Conservation (phyloP, 1,284 basidiomycete genomes). For the Phaffia rhodozyma region DNA sequence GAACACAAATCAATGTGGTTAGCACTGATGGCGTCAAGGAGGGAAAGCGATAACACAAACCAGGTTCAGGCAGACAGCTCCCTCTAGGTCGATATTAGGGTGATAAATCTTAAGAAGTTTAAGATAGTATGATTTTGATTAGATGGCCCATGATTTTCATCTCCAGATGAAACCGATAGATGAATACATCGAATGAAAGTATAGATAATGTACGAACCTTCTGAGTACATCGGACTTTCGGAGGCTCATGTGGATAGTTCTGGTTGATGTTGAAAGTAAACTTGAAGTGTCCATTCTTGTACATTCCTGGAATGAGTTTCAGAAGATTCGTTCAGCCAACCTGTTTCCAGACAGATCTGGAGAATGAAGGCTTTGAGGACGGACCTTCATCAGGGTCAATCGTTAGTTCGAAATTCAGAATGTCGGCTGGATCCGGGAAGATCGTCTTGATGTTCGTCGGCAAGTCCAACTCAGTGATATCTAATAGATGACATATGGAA, state of each 20-base stretch:
- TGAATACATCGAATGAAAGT: not conserved
- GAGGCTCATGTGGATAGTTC: slow-evolving; percentile 98
- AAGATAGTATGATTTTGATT: not conserved
- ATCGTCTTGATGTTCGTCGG: slow-evolving; percentile 91
- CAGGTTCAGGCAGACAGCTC: slow-evolving; percentile 68
- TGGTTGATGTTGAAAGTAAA: slow-evolving; percentile 94
- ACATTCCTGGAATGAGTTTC: slow-evolving; percentile 60
- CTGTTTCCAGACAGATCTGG: slow-evolving; percentile 16
- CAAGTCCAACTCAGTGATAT: slow-evolving; percentile 91
- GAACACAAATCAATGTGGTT: too few relatives aligned
- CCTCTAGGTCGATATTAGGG: slow-evolving; percentile 94
- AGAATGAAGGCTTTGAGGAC: slow-evolving; percentile 20
- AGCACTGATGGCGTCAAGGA: too few relatives aligned
- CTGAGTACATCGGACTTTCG: slow-evolving; percentile 95
- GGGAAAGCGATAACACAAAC: not conserved
- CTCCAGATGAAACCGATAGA: not conserved
- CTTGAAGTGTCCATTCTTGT: slow-evolving; percentile 82
- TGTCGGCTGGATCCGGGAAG: slow-evolving; percentile 81
- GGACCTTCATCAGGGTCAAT: slow-evolving; percentile 94
- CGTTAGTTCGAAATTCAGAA: slow-evolving; percentile 89
- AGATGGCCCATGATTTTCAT: not conserved
- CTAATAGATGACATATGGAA: slow-evolving; percentile 37
- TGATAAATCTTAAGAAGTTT: slow-evolving; percentile 71
- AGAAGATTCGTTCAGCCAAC: not conserved
- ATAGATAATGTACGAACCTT: slow-evolving; percentile 47